Evolutionary conservation across 2,329 filamentous ascomycete genomes (phyloP).

Genomic region (Blastomyces gilchristii): DNA sequence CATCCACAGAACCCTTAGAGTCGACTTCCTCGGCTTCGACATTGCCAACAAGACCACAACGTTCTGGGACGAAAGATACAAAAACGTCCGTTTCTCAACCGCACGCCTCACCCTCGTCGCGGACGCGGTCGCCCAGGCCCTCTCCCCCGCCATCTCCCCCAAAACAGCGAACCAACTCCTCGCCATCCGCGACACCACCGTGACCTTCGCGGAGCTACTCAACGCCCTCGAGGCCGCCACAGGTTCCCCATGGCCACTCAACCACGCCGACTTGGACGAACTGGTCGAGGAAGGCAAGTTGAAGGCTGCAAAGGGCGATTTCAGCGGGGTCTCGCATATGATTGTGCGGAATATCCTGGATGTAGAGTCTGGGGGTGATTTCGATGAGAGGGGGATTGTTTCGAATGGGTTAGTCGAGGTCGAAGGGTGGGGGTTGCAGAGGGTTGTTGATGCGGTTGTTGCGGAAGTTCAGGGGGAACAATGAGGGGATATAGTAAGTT

Average conservation of each 20-base stretch:
- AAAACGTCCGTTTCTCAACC: slow-evolving; percentile 16
- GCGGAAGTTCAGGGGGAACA: background rate
- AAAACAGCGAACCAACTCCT: slow-evolving; percentile 14
- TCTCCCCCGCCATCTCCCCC: slow-evolving; percentile 11
- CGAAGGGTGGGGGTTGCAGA: background rate
- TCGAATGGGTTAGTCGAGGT: slow-evolving; percentile 11
- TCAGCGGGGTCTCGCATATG: slow-evolving; percentile 10
- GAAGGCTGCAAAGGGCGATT: slow-evolving; percentile 12
- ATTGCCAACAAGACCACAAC: slow-evolving; percentile 22
- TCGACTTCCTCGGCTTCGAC: slow-evolving; percentile 27
- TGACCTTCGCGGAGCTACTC: slow-evolving; percentile 9
- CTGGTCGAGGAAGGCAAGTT: slow-evolving; percentile 6
- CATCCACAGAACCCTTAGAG: slow-evolving; percentile 7
- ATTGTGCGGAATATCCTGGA: slow-evolving; percentile 11
- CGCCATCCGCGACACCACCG: slow-evolving; percentile 10
- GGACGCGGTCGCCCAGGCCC: slow-evolving; percentile 15
- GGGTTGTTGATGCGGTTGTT: slow-evolving; percentile 5
- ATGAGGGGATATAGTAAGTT: background rate
- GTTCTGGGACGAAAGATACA: slow-evolving; percentile 17
- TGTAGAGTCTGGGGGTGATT: slow-evolving; percentile 11
- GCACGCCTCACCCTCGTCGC: slow-evolving; percentile 16
- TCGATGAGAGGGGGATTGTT: slow-evolving; percentile 12
- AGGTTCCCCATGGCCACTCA: slow-evolving; percentile 12
- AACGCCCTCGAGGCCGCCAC: slow-evolving; percentile 11
- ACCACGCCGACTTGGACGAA: slow-evolving; percentile 11